Conservation (phyloP, 371 early-diverging fungal species). For the Zopfochytrium polystomum region DNA sequence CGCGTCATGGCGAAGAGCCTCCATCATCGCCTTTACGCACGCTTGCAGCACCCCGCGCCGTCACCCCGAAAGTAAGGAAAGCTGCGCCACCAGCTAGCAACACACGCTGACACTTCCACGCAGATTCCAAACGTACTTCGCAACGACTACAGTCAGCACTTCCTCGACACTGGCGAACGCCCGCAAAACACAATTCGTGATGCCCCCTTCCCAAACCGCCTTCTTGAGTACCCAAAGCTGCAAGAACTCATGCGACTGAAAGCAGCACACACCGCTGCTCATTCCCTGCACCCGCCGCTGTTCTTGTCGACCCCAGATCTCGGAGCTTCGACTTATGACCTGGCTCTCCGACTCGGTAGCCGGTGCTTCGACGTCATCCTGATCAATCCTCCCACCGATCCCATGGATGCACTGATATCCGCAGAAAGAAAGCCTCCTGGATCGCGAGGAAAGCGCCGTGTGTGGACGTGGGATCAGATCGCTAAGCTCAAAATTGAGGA, state of each 20-base stretch:
- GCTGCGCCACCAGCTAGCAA: no score
- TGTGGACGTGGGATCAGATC: constrained; percentile 50
- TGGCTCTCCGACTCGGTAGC: no score
- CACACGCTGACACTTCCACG: no score
- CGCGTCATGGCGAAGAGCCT: no score
- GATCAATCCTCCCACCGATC: constrained; percentile 44
- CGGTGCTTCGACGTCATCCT: no score
- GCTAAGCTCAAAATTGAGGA: constrained; percentile 47
- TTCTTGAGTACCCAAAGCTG: constrained; percentile 41
- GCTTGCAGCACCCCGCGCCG: no score
- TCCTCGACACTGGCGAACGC: constrained; percentile 42
- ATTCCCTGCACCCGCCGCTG: no score
- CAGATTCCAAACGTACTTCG: constrained; percentile 8
- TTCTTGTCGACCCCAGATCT: no score
- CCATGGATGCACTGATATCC: constrained; percentile 5
- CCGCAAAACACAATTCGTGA: constrained; percentile 55
- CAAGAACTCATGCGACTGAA: constrained; percentile 42
- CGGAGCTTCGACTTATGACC: no score
- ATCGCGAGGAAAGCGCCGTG: constrained; percentile 7
- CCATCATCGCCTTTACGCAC: no score
- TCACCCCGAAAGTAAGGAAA: no score
- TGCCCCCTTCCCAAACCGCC: constrained; percentile 35
- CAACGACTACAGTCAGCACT: constrained; percentile 53
- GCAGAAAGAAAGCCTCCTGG: constrained; percentile 7
- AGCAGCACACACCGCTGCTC: no score